Percentiles rank a stretch among this genome's conserved stretches.
These are phyloP conservation scores for Candida buenavistaensis DNA, from an alignment of 1,139 yeast genomes.

Conservation along the genomic window DNA sequence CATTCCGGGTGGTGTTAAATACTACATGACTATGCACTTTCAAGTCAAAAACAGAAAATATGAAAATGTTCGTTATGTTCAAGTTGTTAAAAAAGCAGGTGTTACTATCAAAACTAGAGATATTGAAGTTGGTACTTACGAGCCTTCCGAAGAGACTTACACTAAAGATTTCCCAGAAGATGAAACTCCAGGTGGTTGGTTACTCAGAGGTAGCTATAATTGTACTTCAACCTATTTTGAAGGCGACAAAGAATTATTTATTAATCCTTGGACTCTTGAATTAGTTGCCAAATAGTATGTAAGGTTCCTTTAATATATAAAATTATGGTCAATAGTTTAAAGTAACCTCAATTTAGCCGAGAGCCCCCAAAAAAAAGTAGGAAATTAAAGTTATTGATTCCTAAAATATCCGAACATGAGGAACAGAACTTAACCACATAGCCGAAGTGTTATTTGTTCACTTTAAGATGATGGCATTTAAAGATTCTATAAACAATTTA, in stretches of 20 bases:
- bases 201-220: slow-evolving; percentile 37
- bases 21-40: slow-evolving; percentile 35
- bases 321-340: too few species aligned
- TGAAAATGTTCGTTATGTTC: slow-evolving; percentile 36
- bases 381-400: too few species aligned
- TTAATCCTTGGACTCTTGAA: slow-evolving; percentile 32
- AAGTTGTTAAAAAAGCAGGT: slow-evolving; percentile 41
- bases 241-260: slow-evolving; percentile 29
- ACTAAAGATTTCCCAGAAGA: slow-evolving; percentile 34
- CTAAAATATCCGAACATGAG: too few species aligned
- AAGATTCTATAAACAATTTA: too few species aligned
- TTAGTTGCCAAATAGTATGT: slow-evolving; percentile 9
- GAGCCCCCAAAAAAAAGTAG: too few species aligned
- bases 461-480: too few species aligned
- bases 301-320: too few species aligned
- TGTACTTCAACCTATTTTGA: slow-evolving; percentile 37
- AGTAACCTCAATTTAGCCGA: too few species aligned
- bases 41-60: slow-evolving; percentile 31
- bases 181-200: slow-evolving; percentile 42
- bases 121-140: slow-evolving; percentile 31
- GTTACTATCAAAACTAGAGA: slow-evolving; percentile 35
- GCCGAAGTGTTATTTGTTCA: too few species aligned
- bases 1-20: slow-evolving; percentile 43
- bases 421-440: too few species aligned
- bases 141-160: slow-evolving; percentile 31